Evolutionary conservation across 2,329 filamentous ascomycete species (phyloP), one percentile per base, ranked within the genome.

Genomic region (Colletotrichum sp.): DNA sequence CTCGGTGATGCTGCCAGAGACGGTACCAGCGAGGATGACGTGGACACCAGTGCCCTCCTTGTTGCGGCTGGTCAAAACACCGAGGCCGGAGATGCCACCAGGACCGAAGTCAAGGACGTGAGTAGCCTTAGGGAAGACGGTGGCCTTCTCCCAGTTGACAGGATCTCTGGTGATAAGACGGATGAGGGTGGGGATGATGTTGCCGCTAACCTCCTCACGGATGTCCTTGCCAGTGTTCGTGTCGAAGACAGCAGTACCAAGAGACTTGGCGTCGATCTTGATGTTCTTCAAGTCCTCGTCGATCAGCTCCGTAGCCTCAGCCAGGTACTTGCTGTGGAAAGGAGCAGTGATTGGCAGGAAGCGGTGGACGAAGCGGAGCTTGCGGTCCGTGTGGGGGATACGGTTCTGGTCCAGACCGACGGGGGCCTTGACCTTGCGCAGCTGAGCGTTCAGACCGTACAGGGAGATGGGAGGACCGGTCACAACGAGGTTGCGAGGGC

Each of bases 41-140:
- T 96, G 95, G 44, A 99, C 97, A 81, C 97, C 97, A 74, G 96
- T 99, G 78, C 97, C 97, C 85, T 99, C 98, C 89, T 99, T 99
- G 91, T 99, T 99, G 81, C 97, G 95, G 90, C 98, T 99, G 74
- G 97, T 99, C 78, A 99, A 89, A 62, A 98, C 95, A 82, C 97
- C 98, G 26, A 99, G 93, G 78, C 98, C 98, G 28, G 97, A 99
- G 79, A 99, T 97, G 77, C 97, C 98, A 82, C 97, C 97, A 26
- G 97, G 97, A 63, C 98, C 97, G 81, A 99, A 99, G 87, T 99
- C 97, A 68, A 99, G 88, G 72, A 99, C 95, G 84, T 99, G 97
- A 5, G 96, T 98, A 24, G 97, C 97, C 26, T 92, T 90, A 5
- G 95, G 93, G 89, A 99, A 99, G 71, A 95, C 91, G 1, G 97